A percentile compares a stretch with the other conserved stretches of the same genome.
Evolutionary conservation across 345 rosid species (phyloP).

Genomic region (Populus davidiana): DNA sequence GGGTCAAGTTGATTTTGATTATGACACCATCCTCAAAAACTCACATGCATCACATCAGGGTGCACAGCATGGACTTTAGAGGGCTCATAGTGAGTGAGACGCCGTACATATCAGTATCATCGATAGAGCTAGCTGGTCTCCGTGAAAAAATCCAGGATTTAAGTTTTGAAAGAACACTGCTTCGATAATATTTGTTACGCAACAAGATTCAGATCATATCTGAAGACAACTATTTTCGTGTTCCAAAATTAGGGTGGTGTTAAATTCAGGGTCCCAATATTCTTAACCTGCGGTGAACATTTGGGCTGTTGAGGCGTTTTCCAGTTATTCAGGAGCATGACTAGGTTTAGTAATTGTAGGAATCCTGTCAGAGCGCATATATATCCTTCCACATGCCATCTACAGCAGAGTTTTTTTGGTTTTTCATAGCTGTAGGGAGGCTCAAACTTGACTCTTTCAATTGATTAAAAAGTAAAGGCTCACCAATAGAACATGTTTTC

Average conservation of each 20-base stretch:
- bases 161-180: not conserved
- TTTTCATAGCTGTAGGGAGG: not conserved
- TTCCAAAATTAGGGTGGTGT: not conserved
- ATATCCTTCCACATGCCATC: not conserved
- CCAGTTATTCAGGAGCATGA: not conserved
- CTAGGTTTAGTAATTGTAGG: not conserved
- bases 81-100: no score
- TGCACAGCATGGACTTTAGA: no score
- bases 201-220: not conserved
- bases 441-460: conserved; percentile 14
- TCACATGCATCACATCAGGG: no score
- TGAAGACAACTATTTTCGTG: not conserved
- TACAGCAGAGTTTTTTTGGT: no score
- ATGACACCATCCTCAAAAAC: no score
- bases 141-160: no score
- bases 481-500: not conserved
- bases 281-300: not conserved
- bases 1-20: no score
- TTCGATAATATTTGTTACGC: not conserved
- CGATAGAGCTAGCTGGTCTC: no score
- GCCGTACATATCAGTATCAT: no score
- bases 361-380: not conserved
- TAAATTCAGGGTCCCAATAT: not conserved
- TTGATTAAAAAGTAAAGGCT: not conserved
- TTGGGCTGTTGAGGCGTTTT: not conserved